A percentile compares a stretch with the other conserved stretches of the same genome.
Conservation (phyloP, 2,329 filamentous ascomycete species). For the Beauveria australis region DNA sequence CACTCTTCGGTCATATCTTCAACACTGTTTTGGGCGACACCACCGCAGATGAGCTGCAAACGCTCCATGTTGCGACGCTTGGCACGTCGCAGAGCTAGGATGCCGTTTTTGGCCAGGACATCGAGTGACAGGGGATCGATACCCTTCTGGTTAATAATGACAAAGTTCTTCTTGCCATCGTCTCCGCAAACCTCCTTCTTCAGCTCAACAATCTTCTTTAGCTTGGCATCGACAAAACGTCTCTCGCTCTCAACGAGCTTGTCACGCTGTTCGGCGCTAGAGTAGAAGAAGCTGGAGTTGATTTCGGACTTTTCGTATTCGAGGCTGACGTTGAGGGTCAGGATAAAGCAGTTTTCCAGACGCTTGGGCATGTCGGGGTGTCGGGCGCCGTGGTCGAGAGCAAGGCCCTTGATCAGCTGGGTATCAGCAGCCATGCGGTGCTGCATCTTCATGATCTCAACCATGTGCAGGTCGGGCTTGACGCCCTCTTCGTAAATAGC, state of each 20-base stretch:
- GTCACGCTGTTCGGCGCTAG: constrained; percentile 89
- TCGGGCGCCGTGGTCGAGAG: constrained; percentile 87
- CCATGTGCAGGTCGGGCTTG: constrained; percentile 97
- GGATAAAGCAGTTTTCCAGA: constrained; percentile 88
- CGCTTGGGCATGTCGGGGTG: constrained; percentile 98
- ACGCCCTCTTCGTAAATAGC: constrained; percentile 82
- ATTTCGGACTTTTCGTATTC: constrained; percentile 99
- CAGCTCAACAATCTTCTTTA: constrained; percentile 93
- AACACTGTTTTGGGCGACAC: constrained; percentile 87
- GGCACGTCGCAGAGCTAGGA: constrained; percentile 84
- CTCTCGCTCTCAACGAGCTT: constrained; percentile 98
- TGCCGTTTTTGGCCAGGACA: constrained; percentile 95
- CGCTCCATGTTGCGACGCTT: constrained; percentile 99
- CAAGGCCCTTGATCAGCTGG: constrained; percentile 86
- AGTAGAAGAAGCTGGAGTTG: constrained; percentile 99
- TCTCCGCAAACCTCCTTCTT: constrained; percentile 96
- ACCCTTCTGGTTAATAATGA: constrained; percentile 98
- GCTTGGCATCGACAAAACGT: constrained; percentile 88
- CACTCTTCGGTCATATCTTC: constrained; percentile 83
- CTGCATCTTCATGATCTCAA: constrained; percentile 99
- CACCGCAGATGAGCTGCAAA: constrained; percentile 88
- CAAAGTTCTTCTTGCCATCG: constrained; percentile 90
- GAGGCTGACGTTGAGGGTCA: constrained; percentile 91
- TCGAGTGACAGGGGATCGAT: constrained; percentile 95
- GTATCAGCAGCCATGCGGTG: constrained; percentile 94